phyloP scores from a whole-genome alignment of 345 rosid genomes.

The Noccaea caerulescens region DNA sequence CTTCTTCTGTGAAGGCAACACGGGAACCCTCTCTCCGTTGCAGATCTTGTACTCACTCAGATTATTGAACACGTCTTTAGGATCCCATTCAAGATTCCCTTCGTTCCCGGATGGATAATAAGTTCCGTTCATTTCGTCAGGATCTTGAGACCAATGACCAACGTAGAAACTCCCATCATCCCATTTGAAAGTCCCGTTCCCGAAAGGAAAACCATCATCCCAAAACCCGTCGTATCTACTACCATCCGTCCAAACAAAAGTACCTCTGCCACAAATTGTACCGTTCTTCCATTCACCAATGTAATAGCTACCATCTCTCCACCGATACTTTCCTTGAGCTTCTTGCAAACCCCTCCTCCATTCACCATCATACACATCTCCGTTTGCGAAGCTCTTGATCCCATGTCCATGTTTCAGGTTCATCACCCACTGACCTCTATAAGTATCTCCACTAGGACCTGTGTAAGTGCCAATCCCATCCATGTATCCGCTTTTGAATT shows the following conservation, averaged over 20 bases:
- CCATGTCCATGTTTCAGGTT: slow-evolving; percentile 90
- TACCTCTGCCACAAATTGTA: slow-evolving; percentile 64
- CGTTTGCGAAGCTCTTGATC: slow-evolving; percentile 56
- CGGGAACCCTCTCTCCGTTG: slow-evolving; percentile 64
- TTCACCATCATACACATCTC: slow-evolving; percentile 88
- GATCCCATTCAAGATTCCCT: slow-evolving; percentile 61
- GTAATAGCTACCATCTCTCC: slow-evolving; percentile 66
- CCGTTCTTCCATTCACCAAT: slow-evolving; percentile 83
- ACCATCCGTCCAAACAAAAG: slow-evolving; percentile 70
- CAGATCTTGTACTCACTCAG: slow-evolving; percentile 50
- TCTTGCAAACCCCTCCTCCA: slow-evolving; percentile 86
- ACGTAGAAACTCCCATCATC: slow-evolving; percentile 77
- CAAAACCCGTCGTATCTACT: slow-evolving; percentile 72
- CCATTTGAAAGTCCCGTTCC: slow-evolving; percentile 74
- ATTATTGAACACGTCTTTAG: slow-evolving; percentile 55
- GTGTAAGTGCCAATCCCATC: slow-evolving; percentile 81
- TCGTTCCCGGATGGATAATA: slow-evolving; percentile 63
- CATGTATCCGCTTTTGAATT: slow-evolving; percentile 87
- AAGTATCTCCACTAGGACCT: slow-evolving; percentile 62
- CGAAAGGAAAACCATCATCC: slow-evolving; percentile 80
- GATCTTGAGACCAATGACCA: slow-evolving; percentile 85
- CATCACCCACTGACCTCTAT: slow-evolving; percentile 87
- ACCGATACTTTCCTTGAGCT: slow-evolving; percentile 74
- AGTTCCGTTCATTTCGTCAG: slow-evolving; percentile 67
- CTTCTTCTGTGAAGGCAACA: slow-evolving; percentile 86